Evolutionary conservation across 2,329 filamentous ascomycete species (phyloP), one percentile per base, ranked within the genome.

Genomic region (Coniella vitis): DNA sequence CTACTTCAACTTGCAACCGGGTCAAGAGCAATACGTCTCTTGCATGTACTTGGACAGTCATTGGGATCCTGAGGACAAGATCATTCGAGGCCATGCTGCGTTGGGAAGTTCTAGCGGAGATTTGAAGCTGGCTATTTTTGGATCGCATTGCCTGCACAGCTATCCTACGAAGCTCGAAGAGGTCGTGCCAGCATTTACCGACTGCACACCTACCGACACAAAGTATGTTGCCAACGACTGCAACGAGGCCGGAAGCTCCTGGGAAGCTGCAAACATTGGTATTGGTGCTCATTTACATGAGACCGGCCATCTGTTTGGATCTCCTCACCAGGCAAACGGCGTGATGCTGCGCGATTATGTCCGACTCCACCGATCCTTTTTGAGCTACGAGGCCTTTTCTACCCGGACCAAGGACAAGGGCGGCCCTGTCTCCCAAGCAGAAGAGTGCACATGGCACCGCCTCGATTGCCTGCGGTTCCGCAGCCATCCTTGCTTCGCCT

Each of bases 231-330:
- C 86, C 14, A 95, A 96, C 59, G 88, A 95, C 63, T 88, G 83
- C 64, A 86, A 86, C 57, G 87, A 95, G 56, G 84, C 84, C 7
- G 90, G 90, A 20, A 95, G 87, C 62, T 93, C 83, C 40, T 97
- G 91, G 91, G 91, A 97, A 64, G 83, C 90, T n/a, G 90, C 88
- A 21, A 95, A 91, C 58, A 86, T 95, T 53, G 90, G 90, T 25
- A 94, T 97, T 55, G 91, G 91, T 7, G 90, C 89, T 9, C 91
- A 97, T 65, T 67, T 97, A 41, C 91, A 95, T 65, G 90, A 96
- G 66, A 86, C 86, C 1, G 91, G 91, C 3, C 91, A 95, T 67
- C 67, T 95, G 19, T 86, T 97, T 57, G 91, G 91, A 43, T 94
- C 88, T 56, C 88, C 89, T 9, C 87, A 94, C 62, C 89, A 94